A percentile compares a stretch with the other conserved stretches of the same genome.
phyloP scores from a whole-genome alignment of 2,329 filamentous ascomycete genomes.

The Sporothrix dimorphospora region DNA sequence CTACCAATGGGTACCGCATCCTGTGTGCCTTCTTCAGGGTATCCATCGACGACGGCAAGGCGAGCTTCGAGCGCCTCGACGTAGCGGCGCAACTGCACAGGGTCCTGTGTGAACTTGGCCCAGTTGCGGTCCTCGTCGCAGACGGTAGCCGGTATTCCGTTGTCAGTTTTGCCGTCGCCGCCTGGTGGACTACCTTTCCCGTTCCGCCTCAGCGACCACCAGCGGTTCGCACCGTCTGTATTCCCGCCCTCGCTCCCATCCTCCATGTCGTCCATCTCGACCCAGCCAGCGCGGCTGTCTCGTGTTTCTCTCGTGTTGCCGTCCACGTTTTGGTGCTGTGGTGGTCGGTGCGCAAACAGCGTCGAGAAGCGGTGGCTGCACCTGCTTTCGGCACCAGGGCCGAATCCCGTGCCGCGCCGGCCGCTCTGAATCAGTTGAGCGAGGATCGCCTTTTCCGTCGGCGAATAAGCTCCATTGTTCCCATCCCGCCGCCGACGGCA shows the following conservation, averaged over 20 bases:
- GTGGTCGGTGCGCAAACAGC: background rate
- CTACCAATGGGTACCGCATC: background rate
- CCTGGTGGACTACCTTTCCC: background rate
- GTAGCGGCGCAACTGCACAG: slow-evolving; percentile 36
- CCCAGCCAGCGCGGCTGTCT: slow-evolving; percentile 5
- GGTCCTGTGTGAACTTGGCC: slow-evolving; percentile 35
- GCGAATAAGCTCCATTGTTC: background rate
- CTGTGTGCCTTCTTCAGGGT: background rate
- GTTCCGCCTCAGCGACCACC: background rate
- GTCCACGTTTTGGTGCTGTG: background rate
- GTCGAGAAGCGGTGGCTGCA: slow-evolving; percentile 20
- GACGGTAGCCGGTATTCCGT: slow-evolving; percentile 31
- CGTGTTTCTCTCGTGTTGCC: background rate
- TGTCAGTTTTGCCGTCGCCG: background rate
- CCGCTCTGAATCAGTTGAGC: background rate
- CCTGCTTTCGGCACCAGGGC: background rate
- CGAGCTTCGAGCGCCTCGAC: slow-evolving; percentile 37
- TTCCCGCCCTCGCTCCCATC: background rate
- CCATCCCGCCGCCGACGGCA: slow-evolving; percentile 8
- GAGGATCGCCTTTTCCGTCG: background rate
- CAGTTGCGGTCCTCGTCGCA: slow-evolving; percentile 34
- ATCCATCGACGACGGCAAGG: slow-evolving; percentile 31
- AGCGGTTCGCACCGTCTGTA: background rate
- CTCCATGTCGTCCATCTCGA: slow-evolving; percentile 25
- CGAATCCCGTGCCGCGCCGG: background rate